A percentile compares a stretch with the other conserved stretches of the same genome.
These are phyloP conservation scores for Amaranthus palmeri DNA, from an alignment of 148 eudicot genomes.

Conservation along the genomic window DNA sequence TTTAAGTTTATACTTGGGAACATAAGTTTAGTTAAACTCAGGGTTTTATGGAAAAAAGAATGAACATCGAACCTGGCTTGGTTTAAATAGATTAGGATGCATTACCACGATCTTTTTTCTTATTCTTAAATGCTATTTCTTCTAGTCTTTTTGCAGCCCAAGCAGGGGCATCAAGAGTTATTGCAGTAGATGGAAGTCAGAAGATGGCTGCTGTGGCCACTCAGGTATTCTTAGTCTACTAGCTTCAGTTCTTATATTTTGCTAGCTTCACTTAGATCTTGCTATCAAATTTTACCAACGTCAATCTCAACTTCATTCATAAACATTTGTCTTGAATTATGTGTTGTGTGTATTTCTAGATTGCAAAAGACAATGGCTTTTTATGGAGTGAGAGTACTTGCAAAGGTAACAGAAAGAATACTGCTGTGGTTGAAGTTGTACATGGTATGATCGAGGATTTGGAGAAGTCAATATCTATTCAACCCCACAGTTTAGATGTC, in stretches of 20 bases:
- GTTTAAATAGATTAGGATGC: not conserved
- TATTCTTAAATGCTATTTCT: slow-evolving; percentile 30
- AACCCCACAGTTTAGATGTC: slow-evolving; percentile 78
- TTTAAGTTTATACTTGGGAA: not conserved
- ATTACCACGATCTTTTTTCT: not conserved
- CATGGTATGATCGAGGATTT: slow-evolving; percentile 97
- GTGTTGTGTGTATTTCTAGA: slow-evolving; percentile 38
- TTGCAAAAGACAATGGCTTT: slow-evolving; percentile 74
- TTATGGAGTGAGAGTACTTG: slow-evolving; percentile 29
- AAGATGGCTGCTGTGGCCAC: slow-evolving; percentile 90
- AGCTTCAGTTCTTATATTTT: not conserved
- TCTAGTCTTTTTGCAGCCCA: slow-evolving; percentile 93
- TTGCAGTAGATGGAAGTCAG: slow-evolving; percentile 92
- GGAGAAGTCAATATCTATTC: slow-evolving; percentile 38
- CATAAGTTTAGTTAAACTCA: not conserved
- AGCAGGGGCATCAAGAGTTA: slow-evolving; percentile 87
- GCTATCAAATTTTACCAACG: not conserved
- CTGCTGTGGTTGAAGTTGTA: slow-evolving; percentile 60
- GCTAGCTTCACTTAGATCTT: not conserved
- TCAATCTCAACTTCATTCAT: not conserved
- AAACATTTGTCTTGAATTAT: not conserved
- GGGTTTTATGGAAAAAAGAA: not conserved
- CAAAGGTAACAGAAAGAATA: slow-evolving; percentile 16
- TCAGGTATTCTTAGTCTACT: slow-evolving; percentile 38
- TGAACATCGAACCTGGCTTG: not conserved